Conservation (phyloP, 2,329 filamentous ascomycete genomes). For the Coniella vitis region DNA sequence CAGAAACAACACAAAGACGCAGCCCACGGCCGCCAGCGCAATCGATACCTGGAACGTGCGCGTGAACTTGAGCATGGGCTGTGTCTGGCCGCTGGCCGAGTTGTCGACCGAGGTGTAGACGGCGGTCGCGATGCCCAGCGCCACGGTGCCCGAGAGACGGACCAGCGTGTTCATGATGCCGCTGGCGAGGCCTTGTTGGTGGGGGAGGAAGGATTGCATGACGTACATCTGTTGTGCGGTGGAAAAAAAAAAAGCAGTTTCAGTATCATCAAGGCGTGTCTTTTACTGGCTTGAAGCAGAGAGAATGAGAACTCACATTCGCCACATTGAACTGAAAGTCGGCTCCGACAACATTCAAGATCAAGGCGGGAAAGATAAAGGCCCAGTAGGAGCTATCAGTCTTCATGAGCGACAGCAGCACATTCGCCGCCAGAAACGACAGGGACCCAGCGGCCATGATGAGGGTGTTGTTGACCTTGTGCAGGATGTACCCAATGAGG, state of each 20-base stretch:
- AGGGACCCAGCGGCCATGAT: slow-evolving; percentile 44
- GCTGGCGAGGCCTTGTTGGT: slow-evolving; percentile 60
- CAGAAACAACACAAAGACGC: slow-evolving; percentile 45
- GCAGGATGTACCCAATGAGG: slow-evolving; percentile 54
- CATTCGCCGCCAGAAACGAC: slow-evolving; percentile 32
- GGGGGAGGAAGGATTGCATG: slow-evolving; percentile 53
- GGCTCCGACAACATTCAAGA: slow-evolving; percentile 57
- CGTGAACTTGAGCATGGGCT: slow-evolving; percentile 42
- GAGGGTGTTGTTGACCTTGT: slow-evolving; percentile 57
- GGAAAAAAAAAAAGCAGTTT: too few species aligned
- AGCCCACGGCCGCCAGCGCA: slow-evolving; percentile 33
- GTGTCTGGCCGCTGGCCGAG: slow-evolving; percentile 25
- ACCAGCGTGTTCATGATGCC: slow-evolving; percentile 63
- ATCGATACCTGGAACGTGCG: slow-evolving; percentile 44
- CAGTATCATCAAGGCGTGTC: not conserved
- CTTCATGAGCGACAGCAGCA: slow-evolving; percentile 51
- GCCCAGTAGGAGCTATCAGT: slow-evolving; percentile 55
- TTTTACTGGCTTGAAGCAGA: not conserved
- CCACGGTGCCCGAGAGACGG: slow-evolving; percentile 51
- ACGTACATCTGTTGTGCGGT: slow-evolving; percentile 60
- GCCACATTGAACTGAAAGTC: slow-evolving; percentile 66
- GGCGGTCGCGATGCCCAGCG: slow-evolving; percentile 56
- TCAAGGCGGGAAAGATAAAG: slow-evolving; percentile 54
- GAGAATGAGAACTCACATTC: slow-evolving; percentile 41
- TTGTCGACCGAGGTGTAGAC: slow-evolving; percentile 46